phyloP scores from a whole-genome alignment of 805 yeast species.

The Ogataea ramenticola region DNA sequence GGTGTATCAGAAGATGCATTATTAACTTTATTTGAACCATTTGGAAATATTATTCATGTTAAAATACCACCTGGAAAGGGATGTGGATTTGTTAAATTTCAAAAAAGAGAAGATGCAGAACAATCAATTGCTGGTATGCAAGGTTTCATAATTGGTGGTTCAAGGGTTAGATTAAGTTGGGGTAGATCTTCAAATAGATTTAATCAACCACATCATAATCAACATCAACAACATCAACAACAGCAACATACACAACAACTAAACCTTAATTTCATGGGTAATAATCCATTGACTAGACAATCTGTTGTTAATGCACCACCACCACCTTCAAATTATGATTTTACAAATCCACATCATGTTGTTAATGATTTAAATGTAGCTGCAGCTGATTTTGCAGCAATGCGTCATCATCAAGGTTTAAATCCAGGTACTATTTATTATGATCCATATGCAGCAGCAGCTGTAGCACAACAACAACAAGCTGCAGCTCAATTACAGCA shows the following conservation, averaged over 20 bases:
- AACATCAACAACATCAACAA: not conserved
- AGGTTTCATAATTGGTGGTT: slow-evolving; percentile 71
- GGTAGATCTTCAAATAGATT: slow-evolving; percentile 46
- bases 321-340: not conserved
- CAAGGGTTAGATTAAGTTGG: slow-evolving; percentile 69
- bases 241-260: too few species aligned
- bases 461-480: slow-evolving; percentile 4
- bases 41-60: slow-evolving; percentile 62
- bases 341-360: not conserved
- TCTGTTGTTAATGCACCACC: not conserved
- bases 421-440: slow-evolving; percentile 14
- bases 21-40: slow-evolving; percentile 57
- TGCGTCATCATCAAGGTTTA: not conserved
- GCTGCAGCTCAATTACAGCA: slow-evolving; percentile 1
- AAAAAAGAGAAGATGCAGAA: slow-evolving; percentile 65
- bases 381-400: not conserved
- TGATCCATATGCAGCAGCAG: slow-evolving; percentile 20
- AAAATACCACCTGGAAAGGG: slow-evolving; percentile 76
- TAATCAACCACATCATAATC: not conserved
- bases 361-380: not conserved
- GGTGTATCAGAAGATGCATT: slow-evolving; percentile 58
- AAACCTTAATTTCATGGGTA: not conserved
- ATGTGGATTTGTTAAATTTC: slow-evolving; percentile 70
- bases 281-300: slow-evolving; percentile 11
- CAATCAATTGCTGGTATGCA: slow-evolving; percentile 74